Base-by-base conservation (phyloP, 768 basidiomycete genomes). In the Suillus spraguei region DNA sequence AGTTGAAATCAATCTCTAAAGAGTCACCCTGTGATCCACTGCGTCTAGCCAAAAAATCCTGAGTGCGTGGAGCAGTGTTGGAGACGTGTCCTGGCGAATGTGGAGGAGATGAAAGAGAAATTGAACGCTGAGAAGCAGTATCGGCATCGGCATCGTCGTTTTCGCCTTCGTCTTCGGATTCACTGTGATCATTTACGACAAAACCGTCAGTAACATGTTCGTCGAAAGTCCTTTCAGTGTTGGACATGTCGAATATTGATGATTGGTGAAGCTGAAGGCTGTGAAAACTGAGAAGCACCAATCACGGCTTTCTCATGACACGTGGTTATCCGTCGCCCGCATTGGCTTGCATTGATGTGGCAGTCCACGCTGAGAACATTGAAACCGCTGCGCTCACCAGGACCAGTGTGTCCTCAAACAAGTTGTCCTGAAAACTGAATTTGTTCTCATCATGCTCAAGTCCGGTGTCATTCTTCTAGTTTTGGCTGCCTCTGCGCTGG, bases 81-180 rank as follows among this genome's bases (percentile, higher is more conserved):
- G 65, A 54, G 22, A 77, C 79, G 59, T 79, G 76, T 47, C 83
- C 78, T 6, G 82, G 83, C 8, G 91, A 91, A 54, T 64, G 72
- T 16, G 85, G 73, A 3, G 89, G 83, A 4, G 90, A 91, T 36
- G 86, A 87, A 47, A 93, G 85, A 28, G 90, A 83, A 59, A 93
- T 89, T 1, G 92, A 93, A 46, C 83, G 85, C 69, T 91, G 89
- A 10, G 90, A 92, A 17, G 92, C 90, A 5, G 90, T 92, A 70
- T 93, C 92, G 63, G 82, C 86, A 66, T 90, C 90, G 63, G 79
- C 81, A 66, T 85, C 83, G 63, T 62, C 69, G 60, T 76, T 75
- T 20, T 62, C 62, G 65, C 59, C 60, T 42, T 62, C 44, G 35
- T 63, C 58, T 38, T 65, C 60, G 55, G 17, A 28, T 56, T 56